These are phyloP conservation scores for Monosporascus sp. DNA, from an alignment of 2,329 filamentous ascomycete genomes.

Conservation along the genomic window DNA sequence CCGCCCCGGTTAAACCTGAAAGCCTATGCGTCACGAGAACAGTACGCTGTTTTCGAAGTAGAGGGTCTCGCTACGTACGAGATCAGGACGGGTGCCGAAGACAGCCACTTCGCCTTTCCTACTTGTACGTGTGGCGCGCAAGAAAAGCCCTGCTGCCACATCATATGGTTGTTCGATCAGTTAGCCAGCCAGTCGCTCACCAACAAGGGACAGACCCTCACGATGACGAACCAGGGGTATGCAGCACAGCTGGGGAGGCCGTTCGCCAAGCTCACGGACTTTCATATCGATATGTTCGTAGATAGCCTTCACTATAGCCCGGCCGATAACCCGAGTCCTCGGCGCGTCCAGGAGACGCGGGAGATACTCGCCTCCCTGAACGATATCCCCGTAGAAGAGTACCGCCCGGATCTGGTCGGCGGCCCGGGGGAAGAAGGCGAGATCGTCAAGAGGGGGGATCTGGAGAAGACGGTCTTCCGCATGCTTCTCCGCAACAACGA, in stretches of 20 bases:
- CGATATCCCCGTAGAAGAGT: conserved; percentile 33
- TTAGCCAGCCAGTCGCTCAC: conserved; percentile 43
- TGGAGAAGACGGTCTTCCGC: conserved; percentile 46
- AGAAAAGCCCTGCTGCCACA: conserved; percentile 42
- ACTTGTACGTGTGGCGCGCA: conserved; percentile 33
- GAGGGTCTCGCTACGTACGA: conserved; percentile 48
- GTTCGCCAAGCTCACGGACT: conserved; percentile 43
- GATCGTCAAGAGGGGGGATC: conserved; percentile 38
- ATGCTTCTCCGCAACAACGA: conserved; percentile 50
- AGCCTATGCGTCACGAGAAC: conserved; percentile 40
- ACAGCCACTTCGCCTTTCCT: conserved; percentile 35
- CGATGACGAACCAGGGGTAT: conserved; percentile 37
- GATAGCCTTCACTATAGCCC: conserved; percentile 46
- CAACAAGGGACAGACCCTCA: conserved; percentile 34
- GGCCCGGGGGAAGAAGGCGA: conserved; percentile 23
- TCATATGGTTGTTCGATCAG: conserved; percentile 51
- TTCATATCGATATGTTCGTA: conserved; percentile 47
- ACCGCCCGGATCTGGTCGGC: conserved; percentile 42
- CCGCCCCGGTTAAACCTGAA: conserved; percentile 46
- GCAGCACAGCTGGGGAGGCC: conserved; percentile 43
- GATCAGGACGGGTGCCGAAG: conserved; percentile 41
- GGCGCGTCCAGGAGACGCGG: conserved; percentile 43
- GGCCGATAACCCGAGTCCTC: conserved; percentile 23
- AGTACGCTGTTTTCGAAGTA: conserved; percentile 52
- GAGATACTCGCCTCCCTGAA: conserved; percentile 47